Conservation (phyloP, 768 basidiomycete species). For the Rhodocollybia butyracea region DNA sequence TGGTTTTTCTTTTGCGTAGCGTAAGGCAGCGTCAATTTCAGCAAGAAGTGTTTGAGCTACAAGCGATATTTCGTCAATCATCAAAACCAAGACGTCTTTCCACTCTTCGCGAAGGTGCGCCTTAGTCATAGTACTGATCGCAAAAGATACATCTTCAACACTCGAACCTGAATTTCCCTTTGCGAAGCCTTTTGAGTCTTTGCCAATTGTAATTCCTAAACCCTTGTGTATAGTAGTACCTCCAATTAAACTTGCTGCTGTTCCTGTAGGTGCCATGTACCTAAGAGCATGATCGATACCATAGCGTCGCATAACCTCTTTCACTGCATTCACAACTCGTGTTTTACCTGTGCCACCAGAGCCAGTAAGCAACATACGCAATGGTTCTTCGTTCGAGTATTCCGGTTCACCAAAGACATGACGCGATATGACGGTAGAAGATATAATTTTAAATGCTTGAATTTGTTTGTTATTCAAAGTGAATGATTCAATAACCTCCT, state of each 20-base stretch:
- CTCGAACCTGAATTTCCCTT: background rate
- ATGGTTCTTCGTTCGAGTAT: background rate
- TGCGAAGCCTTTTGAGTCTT: conserved; percentile 9
- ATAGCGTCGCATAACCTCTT: conserved; percentile 18
- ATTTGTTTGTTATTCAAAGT: background rate
- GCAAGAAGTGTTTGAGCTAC: conserved; percentile 18
- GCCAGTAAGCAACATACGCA: conserved; percentile 19
- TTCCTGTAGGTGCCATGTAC: conserved; percentile 26
- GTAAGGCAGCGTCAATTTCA: conserved; percentile 18
- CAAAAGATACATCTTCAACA: conserved; percentile 4
- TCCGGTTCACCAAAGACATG: background rate
- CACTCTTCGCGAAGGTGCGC: conserved; percentile 18
- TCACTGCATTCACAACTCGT: conserved; percentile 24
- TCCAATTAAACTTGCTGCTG: conserved; percentile 26
- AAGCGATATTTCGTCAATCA: conserved; percentile 28
- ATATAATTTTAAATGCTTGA: background rate
- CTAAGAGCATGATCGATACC: conserved; percentile 18
- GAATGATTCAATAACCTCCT: background rate
- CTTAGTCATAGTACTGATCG: conserved; percentile 13
- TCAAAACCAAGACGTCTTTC: too few relatives aligned
- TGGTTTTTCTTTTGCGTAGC: too few relatives aligned
- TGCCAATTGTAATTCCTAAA: conserved; percentile 16
- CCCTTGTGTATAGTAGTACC: conserved; percentile 24
- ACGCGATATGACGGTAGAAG: background rate
- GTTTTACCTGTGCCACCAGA: conserved; percentile 32